Conservation (phyloP, 495 filamentous ascomycete species). For the Penicillium ochrochloron region DNA sequence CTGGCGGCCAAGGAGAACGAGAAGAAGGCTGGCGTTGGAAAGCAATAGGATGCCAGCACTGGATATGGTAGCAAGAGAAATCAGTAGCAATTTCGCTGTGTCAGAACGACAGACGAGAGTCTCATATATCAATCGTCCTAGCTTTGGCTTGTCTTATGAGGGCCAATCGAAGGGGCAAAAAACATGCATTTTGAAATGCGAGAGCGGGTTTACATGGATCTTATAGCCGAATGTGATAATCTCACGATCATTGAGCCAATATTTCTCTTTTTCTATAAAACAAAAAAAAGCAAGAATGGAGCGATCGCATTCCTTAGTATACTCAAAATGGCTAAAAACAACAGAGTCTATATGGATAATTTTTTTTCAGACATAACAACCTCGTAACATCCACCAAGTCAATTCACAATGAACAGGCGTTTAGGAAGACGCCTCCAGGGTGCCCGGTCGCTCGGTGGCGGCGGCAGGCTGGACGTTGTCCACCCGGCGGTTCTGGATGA, state of each 20-base stretch:
- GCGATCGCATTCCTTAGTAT: conserved; percentile 14
- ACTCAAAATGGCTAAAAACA: conserved; percentile 33
- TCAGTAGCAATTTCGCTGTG: background rate
- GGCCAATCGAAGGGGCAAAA: background rate
- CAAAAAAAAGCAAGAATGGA: conserved; percentile 2
- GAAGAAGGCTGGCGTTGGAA: conserved; percentile 40
- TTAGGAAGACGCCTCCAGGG: conserved; percentile 43
- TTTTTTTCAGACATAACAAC: conserved; percentile 18
- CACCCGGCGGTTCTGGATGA: conserved; percentile 54
- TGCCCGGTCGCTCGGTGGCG: conserved; percentile 51
- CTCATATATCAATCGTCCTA: conserved; percentile 4
- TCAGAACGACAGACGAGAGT: background rate
- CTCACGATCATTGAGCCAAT: background rate
- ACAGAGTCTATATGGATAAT: conserved; percentile 27
- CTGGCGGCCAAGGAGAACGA: conserved; percentile 64
- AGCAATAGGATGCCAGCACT: background rate
- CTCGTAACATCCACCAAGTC: conserved; percentile 21
- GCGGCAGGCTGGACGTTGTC: conserved; percentile 51
- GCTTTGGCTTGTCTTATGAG: background rate
- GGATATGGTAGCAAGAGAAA: background rate
- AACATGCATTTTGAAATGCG: conserved; percentile 8
- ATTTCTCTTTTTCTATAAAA: background rate
- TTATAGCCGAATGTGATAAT: background rate
- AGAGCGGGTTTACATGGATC: conserved; percentile 8
- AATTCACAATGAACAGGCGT: background rate